Conservation (phyloP, 306 rosid species). For the Medicago ruthenica region DNA sequence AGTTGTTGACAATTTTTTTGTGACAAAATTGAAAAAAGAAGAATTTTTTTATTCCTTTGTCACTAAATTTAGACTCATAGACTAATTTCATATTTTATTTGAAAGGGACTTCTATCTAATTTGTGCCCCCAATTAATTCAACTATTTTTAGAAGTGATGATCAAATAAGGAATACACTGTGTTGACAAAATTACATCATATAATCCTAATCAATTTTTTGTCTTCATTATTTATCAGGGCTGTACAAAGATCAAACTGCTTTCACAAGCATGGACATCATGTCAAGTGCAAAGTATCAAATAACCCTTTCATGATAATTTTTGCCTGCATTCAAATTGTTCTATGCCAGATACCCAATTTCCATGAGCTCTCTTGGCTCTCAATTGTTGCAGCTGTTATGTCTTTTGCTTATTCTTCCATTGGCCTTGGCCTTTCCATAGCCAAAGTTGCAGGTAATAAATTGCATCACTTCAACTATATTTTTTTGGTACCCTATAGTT, state of each 20-base stretch:
- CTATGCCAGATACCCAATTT: constrained; percentile 90
- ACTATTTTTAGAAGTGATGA: background rate
- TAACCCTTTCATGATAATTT: constrained; percentile 74
- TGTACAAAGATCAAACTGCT: constrained; percentile 84
- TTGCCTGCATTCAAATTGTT: constrained; percentile 71
- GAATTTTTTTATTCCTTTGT: too few species aligned
- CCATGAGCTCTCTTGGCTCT: constrained; percentile 89
- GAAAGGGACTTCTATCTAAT: too few species aligned
- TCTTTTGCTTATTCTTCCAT: constrained; percentile 90
- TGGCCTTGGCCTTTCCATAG: constrained; percentile 90
- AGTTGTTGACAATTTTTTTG: too few species aligned
- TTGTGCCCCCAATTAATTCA: background rate
- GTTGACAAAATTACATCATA: background rate
- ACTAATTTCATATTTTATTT: too few species aligned
- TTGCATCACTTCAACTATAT: too few species aligned
- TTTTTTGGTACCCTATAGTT: background rate
- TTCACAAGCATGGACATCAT: constrained; percentile 77
- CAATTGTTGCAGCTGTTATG: constrained; percentile 95
- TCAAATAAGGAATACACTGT: background rate
- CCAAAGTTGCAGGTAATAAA: constrained; percentile 65
- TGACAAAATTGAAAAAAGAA: background rate
- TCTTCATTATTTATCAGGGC: constrained; percentile 58
- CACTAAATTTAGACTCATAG: too few species aligned
- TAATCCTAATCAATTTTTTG: background rate
- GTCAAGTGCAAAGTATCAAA: constrained; percentile 65